Percentiles rank a stretch among this genome's conserved stretches.
phyloP scores from a whole-genome alignment of 163 green algal species.

The Scenedesmus sp. region DNA sequence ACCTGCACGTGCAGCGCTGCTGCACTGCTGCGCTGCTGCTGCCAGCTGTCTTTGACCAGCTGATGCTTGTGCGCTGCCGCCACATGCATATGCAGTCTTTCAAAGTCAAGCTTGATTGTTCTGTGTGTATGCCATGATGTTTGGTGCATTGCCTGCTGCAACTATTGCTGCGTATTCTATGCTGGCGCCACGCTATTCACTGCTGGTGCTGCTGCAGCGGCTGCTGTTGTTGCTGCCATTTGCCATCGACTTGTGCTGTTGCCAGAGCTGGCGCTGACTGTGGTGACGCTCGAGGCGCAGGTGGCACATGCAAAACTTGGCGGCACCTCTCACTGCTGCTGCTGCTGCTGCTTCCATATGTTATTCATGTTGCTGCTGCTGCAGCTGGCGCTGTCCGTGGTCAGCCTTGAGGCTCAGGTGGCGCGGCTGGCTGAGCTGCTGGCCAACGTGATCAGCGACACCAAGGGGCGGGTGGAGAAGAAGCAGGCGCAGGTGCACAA shows the following conservation, averaged over 20 bases:
- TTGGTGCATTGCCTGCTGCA: no score
- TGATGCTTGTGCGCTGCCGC: no score
- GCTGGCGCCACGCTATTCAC: no score
- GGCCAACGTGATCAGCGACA: slow-evolving; percentile 80
- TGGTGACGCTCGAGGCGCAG: no score
- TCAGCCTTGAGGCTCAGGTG: slow-evolving; percentile 79
- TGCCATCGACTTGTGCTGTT: not conserved
- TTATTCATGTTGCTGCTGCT: not conserved
- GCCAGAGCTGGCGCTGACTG: no score
- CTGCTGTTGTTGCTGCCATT: no score
- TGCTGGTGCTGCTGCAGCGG: no score
- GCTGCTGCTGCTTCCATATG: not conserved
- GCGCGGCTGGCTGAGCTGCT: slow-evolving; percentile 73
- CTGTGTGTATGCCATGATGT: no score
- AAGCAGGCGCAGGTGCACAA: slow-evolving; percentile 76
- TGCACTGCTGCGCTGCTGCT: not conserved
- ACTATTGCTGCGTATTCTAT: no score
- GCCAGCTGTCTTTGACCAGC: not conserved
- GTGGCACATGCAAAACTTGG: not conserved
- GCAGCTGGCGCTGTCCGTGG: slow-evolving; percentile 54
- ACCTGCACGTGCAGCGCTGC: not conserved
- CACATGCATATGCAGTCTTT: no score
- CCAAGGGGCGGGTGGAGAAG: slow-evolving; percentile 90
- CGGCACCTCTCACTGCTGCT: not conserved
- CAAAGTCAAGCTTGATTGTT: no score